Percentiles rank a stretch among this genome's conserved stretches.
Evolutionary conservation across 2,329 filamentous ascomycete species (phyloP).

Genomic region (Ophiobolus disseminans): DNA sequence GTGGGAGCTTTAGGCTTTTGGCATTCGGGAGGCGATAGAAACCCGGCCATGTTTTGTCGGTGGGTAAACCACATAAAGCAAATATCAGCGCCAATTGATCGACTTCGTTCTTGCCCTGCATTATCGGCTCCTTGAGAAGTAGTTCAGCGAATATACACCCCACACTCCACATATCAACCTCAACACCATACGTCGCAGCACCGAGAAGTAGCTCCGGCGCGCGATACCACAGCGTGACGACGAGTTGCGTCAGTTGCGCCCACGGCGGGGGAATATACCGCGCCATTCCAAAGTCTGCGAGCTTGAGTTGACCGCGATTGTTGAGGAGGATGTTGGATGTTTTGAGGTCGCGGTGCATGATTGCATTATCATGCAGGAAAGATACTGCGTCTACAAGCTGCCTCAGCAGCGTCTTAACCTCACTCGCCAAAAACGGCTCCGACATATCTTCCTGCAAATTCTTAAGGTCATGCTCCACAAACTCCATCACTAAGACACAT

Average conservation of each 20-base stretch:
- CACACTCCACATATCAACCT: constrained; percentile 94
- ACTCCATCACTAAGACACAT: constrained; percentile 95
- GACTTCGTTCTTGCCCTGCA: constrained; percentile 91
- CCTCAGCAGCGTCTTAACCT: constrained; percentile 86
- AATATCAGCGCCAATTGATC: constrained; percentile 85
- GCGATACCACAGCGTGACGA: constrained; percentile 97
- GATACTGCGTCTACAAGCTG: constrained; percentile 82
- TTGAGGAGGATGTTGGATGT: constrained; percentile 76
- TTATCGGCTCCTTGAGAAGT: constrained; percentile 78
- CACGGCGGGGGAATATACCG: constrained; percentile 75
- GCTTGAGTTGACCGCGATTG: constrained; percentile 92
- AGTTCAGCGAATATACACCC: constrained; percentile 97
- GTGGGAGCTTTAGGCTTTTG: constrained; percentile 72
- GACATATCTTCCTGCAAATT: constrained; percentile 92
- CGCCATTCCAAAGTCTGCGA: constrained; percentile 98
- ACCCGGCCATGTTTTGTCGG: constrained; percentile 80
- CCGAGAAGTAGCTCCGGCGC: constrained; percentile 89
- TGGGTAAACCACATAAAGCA: constrained; percentile 84
- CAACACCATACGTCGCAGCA: constrained; percentile 72
- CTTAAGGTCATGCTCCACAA: constrained; percentile 96
- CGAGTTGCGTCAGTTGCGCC: constrained; percentile 84
- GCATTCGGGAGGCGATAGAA: constrained; percentile 91
- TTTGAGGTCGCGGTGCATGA: constrained; percentile 64
- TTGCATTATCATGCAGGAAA: constrained; percentile 88
- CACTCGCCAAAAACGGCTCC: constrained; percentile 89